Percentiles rank a stretch among this genome's conserved stretches.
phyloP scores from a whole-genome alignment of 768 basidiomycete genomes.

The Suillus placidus region DNA sequence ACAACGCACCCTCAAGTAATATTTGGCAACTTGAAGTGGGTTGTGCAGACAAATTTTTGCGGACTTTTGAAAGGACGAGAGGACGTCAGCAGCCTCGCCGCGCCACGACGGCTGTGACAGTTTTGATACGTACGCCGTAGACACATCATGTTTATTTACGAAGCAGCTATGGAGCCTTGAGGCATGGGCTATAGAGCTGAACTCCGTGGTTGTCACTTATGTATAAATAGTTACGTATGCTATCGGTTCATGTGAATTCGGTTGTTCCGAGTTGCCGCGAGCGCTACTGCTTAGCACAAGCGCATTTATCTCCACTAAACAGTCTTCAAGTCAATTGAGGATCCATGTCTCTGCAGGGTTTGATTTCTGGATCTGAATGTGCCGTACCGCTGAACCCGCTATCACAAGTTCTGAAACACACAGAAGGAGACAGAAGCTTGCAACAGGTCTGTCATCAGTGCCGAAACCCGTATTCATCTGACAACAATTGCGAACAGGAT shows the following conservation, averaged over 20 bases:
- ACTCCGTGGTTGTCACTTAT: background rate
- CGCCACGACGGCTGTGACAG: background rate
- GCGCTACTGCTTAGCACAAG: background rate
- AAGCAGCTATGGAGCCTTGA: background rate
- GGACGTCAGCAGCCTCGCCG: background rate
- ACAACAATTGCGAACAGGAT: constrained; percentile 51
- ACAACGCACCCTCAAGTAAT: background rate
- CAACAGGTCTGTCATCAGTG: constrained; percentile 63
- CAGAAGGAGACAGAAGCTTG: constrained; percentile 84
- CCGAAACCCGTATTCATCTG: background rate
- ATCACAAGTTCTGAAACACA: constrained; percentile 86
- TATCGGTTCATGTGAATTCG: background rate
- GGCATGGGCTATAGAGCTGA: background rate
- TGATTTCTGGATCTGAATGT: constrained; percentile 91
- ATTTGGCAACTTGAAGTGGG: background rate
- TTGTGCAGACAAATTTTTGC: background rate
- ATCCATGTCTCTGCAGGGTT: constrained; percentile 74
- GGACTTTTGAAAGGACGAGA: background rate
- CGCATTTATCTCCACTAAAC: background rate
- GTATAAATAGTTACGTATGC: background rate
- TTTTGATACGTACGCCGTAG: background rate
- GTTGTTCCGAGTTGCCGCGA: constrained; percentile 1
- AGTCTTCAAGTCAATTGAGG: background rate
- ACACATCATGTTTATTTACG: background rate
- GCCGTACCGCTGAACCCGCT: constrained; percentile 83